Evolutionary conservation across 768 basidiomycete species (phyloP), one percentile per base, ranked within the genome.

Genomic region (Phanerodontia chrysosporium): DNA sequence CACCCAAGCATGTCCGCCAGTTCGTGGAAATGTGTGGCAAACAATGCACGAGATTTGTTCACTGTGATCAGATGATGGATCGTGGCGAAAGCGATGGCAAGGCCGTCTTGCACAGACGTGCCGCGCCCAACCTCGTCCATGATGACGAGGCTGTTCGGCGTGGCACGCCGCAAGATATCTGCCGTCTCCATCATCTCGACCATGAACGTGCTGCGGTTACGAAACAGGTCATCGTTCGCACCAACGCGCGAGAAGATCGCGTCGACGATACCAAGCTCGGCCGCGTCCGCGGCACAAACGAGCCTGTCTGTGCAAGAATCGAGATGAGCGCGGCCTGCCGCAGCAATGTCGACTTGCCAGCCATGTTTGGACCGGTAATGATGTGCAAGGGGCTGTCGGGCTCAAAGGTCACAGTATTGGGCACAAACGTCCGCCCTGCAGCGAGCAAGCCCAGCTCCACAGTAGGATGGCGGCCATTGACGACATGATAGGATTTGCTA

Each of bases 121-220:
- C 96, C 96, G 64, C 96, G 78, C 6, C 96, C 96, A n/a, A 99
- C 95, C 76, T 99, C 96, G 69, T 99, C 96, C 92, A 99, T 95
- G 62, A 99, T 95, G n/a, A 98, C 95, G 56, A 99, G 77, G 61
- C 95, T 97, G 57, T 78, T 82, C 1, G 83, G 73, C 8, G 95
- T 97, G 2, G 97, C 95, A 22, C 86, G 83, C 24, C 81, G 79
- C 21, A 99, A 80, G 59, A 99, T 98, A 48, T 94, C 88, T 1
- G 93, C 89, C 0, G 95, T 93, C 74, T 98, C 96, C 30, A 92
- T 77, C 92, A 95, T 95, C 74, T 95, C 93, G n/a, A 95, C 89
- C 93, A 98, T 97, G 71, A 98, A 99, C 0, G 96, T 98, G 66
- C 92, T 95, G 59, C 92, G 76, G 69, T 97, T 95, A 55, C 90